phyloP scores from a whole-genome alignment of 2,329 filamentous ascomycete species.

The Phialophora expanda region DNA sequence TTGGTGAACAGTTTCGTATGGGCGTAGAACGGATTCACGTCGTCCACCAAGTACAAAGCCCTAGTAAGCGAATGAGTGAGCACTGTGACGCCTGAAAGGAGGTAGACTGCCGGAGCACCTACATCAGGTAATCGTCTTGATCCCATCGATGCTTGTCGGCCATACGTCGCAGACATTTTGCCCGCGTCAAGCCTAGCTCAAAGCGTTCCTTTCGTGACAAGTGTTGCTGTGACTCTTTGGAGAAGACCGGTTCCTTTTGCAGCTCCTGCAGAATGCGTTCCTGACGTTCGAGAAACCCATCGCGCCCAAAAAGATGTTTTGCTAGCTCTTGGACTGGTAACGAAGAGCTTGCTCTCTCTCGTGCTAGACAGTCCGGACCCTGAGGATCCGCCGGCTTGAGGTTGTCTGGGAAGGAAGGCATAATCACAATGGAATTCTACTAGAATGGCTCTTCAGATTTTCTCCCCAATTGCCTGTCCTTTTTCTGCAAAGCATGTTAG shows the following conservation, averaged over 20 bases:
- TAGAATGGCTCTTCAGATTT: too few relatives aligned
- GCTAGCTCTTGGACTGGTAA: constrained; percentile 53
- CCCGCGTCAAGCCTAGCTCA: constrained; percentile 41
- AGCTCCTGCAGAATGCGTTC: constrained; percentile 52
- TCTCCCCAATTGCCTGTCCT: too few relatives aligned
- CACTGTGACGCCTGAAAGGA: too few relatives aligned
- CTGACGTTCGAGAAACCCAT: constrained; percentile 57
- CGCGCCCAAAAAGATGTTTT: constrained; percentile 52
- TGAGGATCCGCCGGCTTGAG: constrained; percentile 53
- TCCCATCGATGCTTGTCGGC: constrained; percentile 54
- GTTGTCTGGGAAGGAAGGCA: constrained; percentile 40
- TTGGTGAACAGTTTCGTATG: constrained; percentile 58
- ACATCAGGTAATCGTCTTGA: constrained; percentile 56
- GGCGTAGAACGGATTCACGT: constrained; percentile 58
- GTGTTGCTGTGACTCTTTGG: constrained; percentile 56
- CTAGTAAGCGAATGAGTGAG: too few relatives aligned
- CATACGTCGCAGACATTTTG: constrained; percentile 56
- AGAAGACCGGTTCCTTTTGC: constrained; percentile 53
- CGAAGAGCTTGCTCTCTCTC: constrained; percentile 52
- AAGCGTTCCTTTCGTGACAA: constrained; percentile 40
- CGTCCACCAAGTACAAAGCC: constrained; percentile 57
- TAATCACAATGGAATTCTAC: too few relatives aligned
- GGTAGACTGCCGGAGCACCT: constrained; percentile 53
- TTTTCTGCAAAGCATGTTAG: too few relatives aligned
- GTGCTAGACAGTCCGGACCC: constrained; percentile 53